phyloP scores from a whole-genome alignment of 2,329 filamentous ascomycete genomes.

The Arthrocladium fulminans region DNA sequence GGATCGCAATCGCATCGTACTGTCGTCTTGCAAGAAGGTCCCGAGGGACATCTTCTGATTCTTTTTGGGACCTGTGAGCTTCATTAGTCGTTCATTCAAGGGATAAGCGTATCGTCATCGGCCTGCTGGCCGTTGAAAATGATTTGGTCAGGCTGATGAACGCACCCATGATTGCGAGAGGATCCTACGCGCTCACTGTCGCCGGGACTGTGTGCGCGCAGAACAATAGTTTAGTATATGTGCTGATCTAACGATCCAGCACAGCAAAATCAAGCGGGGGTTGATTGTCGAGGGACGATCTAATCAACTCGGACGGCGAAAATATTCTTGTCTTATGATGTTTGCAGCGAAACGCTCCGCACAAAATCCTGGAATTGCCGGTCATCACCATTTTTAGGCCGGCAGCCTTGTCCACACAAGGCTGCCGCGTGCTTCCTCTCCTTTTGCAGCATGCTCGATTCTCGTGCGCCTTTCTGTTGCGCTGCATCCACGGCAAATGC shows the following conservation, averaged over 20 bases:
- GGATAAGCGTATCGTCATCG: no score
- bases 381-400: background rate
- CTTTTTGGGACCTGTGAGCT: conserved; percentile 70
- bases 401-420: no score
- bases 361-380: background rate
- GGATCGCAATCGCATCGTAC: conserved; percentile 48
- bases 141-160: conserved; percentile 4
- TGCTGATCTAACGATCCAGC: background rate
- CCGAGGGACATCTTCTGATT: conserved; percentile 95
- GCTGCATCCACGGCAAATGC: no score
- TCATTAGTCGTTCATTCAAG: conserved; percentile 7
- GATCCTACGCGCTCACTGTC: conserved; percentile 7
- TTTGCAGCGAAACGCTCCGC: background rate
- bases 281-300: no score
- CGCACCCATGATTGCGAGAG: conserved; percentile 19
- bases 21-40: conserved; percentile 86
- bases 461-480: no score
- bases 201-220: conserved; percentile 5
- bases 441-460: no score
- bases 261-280: background rate
- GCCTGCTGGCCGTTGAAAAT: no score
- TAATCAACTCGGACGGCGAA: background rate
- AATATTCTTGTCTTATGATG: background rate
- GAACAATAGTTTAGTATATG: background rate
- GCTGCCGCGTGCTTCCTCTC: no score